Conservation (phyloP, 768 basidiomycete genomes). For the Podaxis sp. region DNA sequence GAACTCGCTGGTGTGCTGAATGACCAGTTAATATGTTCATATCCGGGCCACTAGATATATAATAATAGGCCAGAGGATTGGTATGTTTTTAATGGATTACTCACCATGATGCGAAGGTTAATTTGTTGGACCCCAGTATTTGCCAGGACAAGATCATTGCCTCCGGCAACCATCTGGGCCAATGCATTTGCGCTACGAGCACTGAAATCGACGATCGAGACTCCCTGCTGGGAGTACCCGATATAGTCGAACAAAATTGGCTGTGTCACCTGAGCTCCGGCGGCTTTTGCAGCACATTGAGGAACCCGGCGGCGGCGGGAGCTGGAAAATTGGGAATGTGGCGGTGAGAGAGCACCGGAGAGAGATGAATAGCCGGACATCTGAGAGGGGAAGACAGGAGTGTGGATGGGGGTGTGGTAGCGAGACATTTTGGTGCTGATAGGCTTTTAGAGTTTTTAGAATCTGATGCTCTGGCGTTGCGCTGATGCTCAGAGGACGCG, state of each 20-base stretch:
- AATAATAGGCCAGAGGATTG: not conserved
- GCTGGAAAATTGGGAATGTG: conserved; percentile 21
- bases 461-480: not conserved
- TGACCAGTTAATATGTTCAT: conserved; percentile 12
- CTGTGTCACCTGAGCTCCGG: conserved; percentile 19
- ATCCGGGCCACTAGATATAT: conserved; percentile 13
- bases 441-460: not conserved
- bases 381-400: conserved; percentile 27
- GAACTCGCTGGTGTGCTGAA: conserved; percentile 3
- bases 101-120: conserved; percentile 11
- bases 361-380: conserved; percentile 26
- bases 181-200: conserved; percentile 31
- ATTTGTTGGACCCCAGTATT: not conserved
- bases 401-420: conserved; percentile 41
- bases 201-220: conserved; percentile 42
- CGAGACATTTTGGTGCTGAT: conserved; percentile 1
- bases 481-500: not conserved
- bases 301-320: conserved; percentile 35
- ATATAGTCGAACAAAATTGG: conserved; percentile 37
- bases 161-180: conserved; percentile 14
- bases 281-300: conserved; percentile 20
- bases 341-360: conserved; percentile 18
- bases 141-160: conserved; percentile 8
- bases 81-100: not conserved
- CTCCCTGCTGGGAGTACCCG: conserved; percentile 36